Evolutionary conservation across 2,329 filamentous ascomycete species (phyloP).

Genomic region (Laburnicola sp.): DNA sequence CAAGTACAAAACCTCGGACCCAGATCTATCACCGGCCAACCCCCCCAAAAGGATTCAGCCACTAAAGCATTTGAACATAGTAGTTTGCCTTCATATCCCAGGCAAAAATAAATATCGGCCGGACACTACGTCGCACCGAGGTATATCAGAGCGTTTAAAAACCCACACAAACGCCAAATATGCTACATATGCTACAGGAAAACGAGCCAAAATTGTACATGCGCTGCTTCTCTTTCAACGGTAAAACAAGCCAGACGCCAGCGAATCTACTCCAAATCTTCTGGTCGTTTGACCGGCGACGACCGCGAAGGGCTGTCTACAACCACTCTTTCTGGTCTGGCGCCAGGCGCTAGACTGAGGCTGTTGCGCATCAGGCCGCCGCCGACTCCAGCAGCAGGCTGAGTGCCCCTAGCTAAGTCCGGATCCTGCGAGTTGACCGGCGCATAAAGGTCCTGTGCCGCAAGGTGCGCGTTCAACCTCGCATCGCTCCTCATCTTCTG

Average conservation of each 20-base stretch:
- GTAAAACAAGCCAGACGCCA: background rate
- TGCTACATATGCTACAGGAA: background rate
- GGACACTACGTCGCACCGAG: slow-evolving; percentile 1
- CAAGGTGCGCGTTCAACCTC: slow-evolving; percentile 50
- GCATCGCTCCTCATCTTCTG: slow-evolving; percentile 83
- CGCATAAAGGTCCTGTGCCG: slow-evolving; percentile 45
- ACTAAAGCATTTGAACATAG: background rate
- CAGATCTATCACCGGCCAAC: too few species aligned
- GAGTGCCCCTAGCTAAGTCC: slow-evolving; percentile 23
- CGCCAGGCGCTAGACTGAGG: slow-evolving; percentile 41
- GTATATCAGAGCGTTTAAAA: slow-evolving; percentile 5
- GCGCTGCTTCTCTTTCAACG: background rate
- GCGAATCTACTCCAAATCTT: slow-evolving; percentile 46
- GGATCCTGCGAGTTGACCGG: slow-evolving; percentile 40
- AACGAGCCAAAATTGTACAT: background rate
- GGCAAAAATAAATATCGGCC: slow-evolving; percentile 1
- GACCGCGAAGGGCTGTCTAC: slow-evolving; percentile 35
- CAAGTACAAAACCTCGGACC: too few species aligned
- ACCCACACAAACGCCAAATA: background rate
- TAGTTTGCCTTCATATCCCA: background rate
- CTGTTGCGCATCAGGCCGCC: slow-evolving; percentile 43
- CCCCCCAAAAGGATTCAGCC: background rate
- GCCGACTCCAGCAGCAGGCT: slow-evolving; percentile 25
- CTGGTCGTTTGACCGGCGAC: slow-evolving; percentile 51
- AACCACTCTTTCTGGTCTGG: slow-evolving; percentile 18